A percentile compares a stretch with the other conserved stretches of the same genome.
These are phyloP conservation scores for Omphalotus guepiniiformis DNA, from an alignment of 768 basidiomycete genomes.

Conservation along the genomic window DNA sequence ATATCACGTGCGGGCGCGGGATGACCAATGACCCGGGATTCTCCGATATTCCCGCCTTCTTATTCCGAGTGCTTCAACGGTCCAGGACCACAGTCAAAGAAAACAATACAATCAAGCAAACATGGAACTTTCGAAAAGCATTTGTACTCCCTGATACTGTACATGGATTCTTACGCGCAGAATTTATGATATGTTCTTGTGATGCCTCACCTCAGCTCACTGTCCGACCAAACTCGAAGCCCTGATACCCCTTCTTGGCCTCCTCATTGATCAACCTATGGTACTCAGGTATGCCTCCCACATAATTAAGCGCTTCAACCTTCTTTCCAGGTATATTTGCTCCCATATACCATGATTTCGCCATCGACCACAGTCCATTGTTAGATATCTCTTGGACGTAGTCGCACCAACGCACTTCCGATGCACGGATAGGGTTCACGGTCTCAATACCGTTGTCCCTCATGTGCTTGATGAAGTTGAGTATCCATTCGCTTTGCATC, in stretches of 20 bases:
- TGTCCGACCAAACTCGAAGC: too few relatives aligned
- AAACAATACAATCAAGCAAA: not conserved
- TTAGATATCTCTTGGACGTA: slow-evolving; percentile 1
- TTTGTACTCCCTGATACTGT: too few relatives aligned
- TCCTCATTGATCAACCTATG: slow-evolving; percentile 4
- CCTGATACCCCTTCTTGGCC: slow-evolving; percentile 12
- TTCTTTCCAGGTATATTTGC: slow-evolving; percentile 13
- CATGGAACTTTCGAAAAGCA: not conserved
- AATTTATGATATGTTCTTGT: too few relatives aligned
- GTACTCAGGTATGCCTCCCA: slow-evolving; percentile 12
- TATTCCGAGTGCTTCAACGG: too few relatives aligned
- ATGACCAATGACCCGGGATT: too few relatives aligned
- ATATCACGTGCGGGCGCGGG: too few relatives aligned
- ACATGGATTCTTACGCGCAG: too few relatives aligned
- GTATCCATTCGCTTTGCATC: slow-evolving; percentile 22
- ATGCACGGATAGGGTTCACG: slow-evolving; percentile 12
- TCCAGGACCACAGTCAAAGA: too few relatives aligned
- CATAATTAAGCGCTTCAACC: slow-evolving; percentile 11
- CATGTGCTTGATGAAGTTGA: slow-evolving; percentile 16
- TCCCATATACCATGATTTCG: slow-evolving; percentile 14
- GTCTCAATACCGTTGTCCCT: slow-evolving; percentile 10
- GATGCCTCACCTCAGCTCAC: too few relatives aligned
- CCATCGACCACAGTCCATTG: slow-evolving; percentile 1
- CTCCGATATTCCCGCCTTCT: not conserved
- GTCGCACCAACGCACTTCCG: slow-evolving; percentile 13